Evolutionary conservation across 2,329 filamentous ascomycete genomes (phyloP), one percentile per base, ranked within the genome.

Genomic region (Pyrenochaeta sp.): DNA sequence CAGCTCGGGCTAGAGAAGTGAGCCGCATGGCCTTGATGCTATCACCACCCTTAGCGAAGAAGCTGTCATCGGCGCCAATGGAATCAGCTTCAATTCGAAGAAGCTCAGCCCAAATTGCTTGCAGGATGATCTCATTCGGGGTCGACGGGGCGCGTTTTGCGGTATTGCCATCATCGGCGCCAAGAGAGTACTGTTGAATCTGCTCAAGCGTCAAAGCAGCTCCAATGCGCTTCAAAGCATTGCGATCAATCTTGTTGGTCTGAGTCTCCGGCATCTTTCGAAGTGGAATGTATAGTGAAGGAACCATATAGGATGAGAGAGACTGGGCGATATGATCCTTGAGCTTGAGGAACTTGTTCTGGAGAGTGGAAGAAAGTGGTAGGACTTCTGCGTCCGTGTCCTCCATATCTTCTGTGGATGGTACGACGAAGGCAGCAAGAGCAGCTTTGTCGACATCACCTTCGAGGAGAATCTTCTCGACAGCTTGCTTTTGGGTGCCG

Each of bases 11-110:
- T 20, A 50, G 42, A 2, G 42, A 30, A 3, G 51, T 32, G 6
- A 61, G 44, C 9, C 48, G 47, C 58, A 63, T 63, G 7, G 58
- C 54, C 11, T 36, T 40, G 11, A 61, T 47, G 17, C 47, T 53
- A 32, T 63, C 58, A 9, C 58, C 58, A 13, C 60, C 60, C 6
- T 35, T 40, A 5, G 35, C 35, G 23, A 60, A 58, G 38, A 63
- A 59, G 36, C 40, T 50, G 17, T 57, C 53, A 23, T 55, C 46
- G 5, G 35, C 36, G 6, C 44, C 34, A 26, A 61, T 53, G 3
- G 35, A 24, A 7, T n/a, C 38, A 7, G 27, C 15, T 4, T 46
- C 38, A 10, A 55, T 35, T 10, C 41, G 30, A 8, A 58, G 44
- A 10, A 60, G 22, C 15, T 46, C 31, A 4, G 48, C 49, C 47